Percentiles rank a stretch among this genome's conserved stretches.
Evolutionary conservation across 1,284 basidiomycete genomes (phyloP).

Genomic region (Malassezia caprae): DNA sequence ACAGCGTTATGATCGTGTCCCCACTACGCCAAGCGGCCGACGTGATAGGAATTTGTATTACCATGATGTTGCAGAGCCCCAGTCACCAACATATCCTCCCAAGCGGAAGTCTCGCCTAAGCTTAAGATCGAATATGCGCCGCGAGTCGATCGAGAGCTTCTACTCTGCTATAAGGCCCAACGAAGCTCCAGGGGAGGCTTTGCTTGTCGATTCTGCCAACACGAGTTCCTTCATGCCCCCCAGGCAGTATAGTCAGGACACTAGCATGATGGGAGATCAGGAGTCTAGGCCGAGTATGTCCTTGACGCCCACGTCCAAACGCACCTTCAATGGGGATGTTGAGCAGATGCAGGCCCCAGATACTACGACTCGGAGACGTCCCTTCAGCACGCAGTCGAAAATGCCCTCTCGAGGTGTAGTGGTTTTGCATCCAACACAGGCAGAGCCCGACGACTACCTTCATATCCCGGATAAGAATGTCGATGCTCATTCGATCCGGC

Average conservation of each 20-base stretch:
- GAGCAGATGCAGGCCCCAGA: neutral
- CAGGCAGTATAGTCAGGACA: neutral
- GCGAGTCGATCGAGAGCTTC: neutral
- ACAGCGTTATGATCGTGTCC: constrained; percentile 1
- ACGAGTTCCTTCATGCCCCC: neutral
- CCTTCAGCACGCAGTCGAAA: neutral
- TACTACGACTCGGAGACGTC: neutral
- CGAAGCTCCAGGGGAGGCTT: neutral
- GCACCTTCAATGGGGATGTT: neutral
- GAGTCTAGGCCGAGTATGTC: neutral
- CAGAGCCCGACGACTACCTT: constrained; percentile 38
- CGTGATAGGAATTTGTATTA: neutral
- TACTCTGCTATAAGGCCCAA: neutral
- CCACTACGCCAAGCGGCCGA: neutral
- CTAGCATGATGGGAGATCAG: neutral
- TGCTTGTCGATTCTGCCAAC: neutral
- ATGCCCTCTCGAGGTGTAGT: constrained; percentile 3
- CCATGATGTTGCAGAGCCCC: neutral
- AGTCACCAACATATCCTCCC: neutral
- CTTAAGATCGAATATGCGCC: neutral
- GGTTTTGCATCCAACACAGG: constrained; percentile 15
- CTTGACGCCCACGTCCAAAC: neutral
- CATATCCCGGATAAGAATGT: constrained; percentile 27
- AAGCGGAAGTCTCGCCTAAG: neutral
- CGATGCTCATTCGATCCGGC: constrained; percentile 26